Evolutionary conservation across 768 basidiomycete species (phyloP), one percentile per base, ranked within the genome.

Genomic region (Rhodocollybia butyracea): DNA sequence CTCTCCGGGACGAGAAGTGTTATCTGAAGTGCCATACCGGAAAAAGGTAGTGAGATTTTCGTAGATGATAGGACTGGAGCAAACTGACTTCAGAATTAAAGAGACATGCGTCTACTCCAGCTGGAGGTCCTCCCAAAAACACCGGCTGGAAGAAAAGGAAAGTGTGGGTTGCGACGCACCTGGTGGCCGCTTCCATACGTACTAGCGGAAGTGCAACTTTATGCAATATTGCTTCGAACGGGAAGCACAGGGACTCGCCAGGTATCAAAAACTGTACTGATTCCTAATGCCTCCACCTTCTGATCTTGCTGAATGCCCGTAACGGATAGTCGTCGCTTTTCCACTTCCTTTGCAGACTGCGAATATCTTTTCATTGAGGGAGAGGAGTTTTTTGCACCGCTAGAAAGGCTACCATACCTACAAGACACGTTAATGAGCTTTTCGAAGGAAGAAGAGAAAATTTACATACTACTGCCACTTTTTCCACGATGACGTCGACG

Each of bases 111-210:
- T 63, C 61, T 8, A 64, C 67, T 22, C 57, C 1, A 60, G 47
- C 65, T 30, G 31, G 56, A 26, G 10, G 34, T 8, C 62, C 64
- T 6, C 63, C 66, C 74, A 76, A 80, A 4, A 74, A 67, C 13
- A 80, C 15, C 0, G 79, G 79, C 78, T 78, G 80, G 65, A 68
- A 80, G 57, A 69, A 69, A 63, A 79, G 79, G 60, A 80, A 79
- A 2, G 68, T 68, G 1, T 71, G 63, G 0, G 71, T 70, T 1
- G 46, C 21, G 15, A 79, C 75, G 13, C 75, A 74, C 4, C 65
- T 67, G n/a, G 65, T 80, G 80, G 2, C 78, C 78, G 52, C 76
- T 79, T 5, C 79, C 78, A 51, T 80, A 80, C 0, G 57, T 61
- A 24, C 79, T 79, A 39, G 3, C n/a, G n/a, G n/a, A n/a, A n/a